Evolutionary conservation across 192 early-diverging fungal genomes (phyloP).

Genomic region (Borealophlyctis nickersoniae): DNA sequence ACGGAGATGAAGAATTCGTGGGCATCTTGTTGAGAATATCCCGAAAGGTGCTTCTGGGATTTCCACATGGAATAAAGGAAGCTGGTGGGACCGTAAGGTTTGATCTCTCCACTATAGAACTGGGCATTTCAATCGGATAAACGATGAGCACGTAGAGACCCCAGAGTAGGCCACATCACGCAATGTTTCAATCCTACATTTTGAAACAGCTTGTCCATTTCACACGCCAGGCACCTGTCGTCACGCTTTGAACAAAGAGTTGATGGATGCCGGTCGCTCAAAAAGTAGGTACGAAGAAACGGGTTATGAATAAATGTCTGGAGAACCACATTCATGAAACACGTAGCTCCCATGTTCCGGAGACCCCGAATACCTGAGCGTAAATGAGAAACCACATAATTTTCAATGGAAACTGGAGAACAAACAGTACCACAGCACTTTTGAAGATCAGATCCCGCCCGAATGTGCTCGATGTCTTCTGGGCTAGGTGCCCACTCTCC

Average conservation of each 20-base stretch:
- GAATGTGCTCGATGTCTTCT: conserved; percentile 53
- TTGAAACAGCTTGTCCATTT: conserved; percentile 78
- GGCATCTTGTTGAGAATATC: conserved; percentile 93
- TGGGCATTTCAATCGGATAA: conserved; percentile 9
- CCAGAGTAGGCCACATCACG: not conserved
- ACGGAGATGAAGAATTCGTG: conserved; percentile 95
- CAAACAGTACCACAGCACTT: conserved; percentile 44
- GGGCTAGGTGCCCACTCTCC: conserved; percentile 56
- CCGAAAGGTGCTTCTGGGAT: conserved; percentile 78
- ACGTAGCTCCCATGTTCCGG: conserved; percentile 90
- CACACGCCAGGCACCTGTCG: conserved; percentile 82
- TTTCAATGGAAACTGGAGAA: too few relatives aligned
- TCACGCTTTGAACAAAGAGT: conserved; percentile 55
- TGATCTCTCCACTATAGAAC: conserved; percentile 66
- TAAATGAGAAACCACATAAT: too few relatives aligned
- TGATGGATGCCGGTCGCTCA: conserved; percentile 84
- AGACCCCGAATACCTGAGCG: conserved; percentile 77
- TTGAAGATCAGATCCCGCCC: conserved; percentile 37
- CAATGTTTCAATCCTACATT: conserved; percentile 44
- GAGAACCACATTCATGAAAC: conserved; percentile 92
- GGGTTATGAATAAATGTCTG: conserved; percentile 93
- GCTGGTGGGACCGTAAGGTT: conserved; percentile 76
- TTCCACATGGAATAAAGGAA: conserved; percentile 91
- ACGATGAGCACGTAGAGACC: not conserved
- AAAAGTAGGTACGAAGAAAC: conserved; percentile 79